phyloP scores from a whole-genome alignment of 768 basidiomycete genomes.

The Lyophyllum decastes region DNA sequence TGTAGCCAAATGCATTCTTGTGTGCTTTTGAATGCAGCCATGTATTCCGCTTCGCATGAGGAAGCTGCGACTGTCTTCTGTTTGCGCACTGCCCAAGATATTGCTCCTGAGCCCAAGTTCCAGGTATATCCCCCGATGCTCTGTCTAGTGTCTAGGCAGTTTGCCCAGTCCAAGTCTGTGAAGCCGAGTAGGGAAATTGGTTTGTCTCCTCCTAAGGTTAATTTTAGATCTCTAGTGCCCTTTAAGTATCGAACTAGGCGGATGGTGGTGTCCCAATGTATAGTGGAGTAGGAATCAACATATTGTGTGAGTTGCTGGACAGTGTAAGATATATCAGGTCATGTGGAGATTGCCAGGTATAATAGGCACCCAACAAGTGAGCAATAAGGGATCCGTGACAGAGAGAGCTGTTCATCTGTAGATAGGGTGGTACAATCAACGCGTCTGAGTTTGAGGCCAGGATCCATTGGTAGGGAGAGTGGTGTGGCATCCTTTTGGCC shows the following conservation, averaged over 20 bases:
- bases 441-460: slow-evolving; percentile 13
- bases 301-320: slow-evolving; percentile 28
- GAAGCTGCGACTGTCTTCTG: slow-evolving; percentile 14
- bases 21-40: slow-evolving; percentile 28
- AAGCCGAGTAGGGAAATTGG: slow-evolving; percentile 2
- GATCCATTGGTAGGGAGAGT: slow-evolving; percentile 15
- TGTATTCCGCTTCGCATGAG: slow-evolving; percentile 38
- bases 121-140: slow-evolving; percentile 21
- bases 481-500: slow-evolving; percentile 18
- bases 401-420: not conserved
- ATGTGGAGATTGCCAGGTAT: slow-evolving; percentile 20
- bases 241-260: slow-evolving; percentile 18
- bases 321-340: slow-evolving; percentile 26
- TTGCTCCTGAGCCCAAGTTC: slow-evolving; percentile 12
- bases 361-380: slow-evolving; percentile 18
- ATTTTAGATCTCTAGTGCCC: not conserved
- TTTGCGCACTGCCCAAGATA: slow-evolving; percentile 12
- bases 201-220: slow-evolving; percentile 9
- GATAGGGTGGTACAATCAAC: not conserved
- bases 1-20: slow-evolving; percentile 15
- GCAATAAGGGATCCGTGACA: not conserved
- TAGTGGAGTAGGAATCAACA: slow-evolving; percentile 22
- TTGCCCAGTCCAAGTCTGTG: slow-evolving; percentile 21
- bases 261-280: slow-evolving; percentile 28
- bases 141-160: slow-evolving; percentile 13